Conservation (phyloP, 176 grass and related monocot genomes). For the Musa schizocarpa region DNA sequence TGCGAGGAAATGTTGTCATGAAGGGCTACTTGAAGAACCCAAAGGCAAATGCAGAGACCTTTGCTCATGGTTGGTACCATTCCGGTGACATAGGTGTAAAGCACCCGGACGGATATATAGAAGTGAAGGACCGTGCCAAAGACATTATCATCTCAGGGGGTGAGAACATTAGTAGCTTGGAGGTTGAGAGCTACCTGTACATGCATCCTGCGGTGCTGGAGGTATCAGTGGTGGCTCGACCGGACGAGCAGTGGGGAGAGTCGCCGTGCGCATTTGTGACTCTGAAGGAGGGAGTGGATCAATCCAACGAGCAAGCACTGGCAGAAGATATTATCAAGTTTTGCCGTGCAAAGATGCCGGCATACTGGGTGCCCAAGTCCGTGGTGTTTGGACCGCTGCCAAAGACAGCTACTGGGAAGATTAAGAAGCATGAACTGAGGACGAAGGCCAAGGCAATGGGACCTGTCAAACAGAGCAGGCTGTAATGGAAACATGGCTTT, state of each 20-base stretch:
- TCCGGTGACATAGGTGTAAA: constrained; percentile 29
- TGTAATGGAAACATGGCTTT: constrained; percentile 24
- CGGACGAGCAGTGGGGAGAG: constrained; percentile 31
- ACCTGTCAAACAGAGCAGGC: constrained; percentile 65
- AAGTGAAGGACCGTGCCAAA: constrained; percentile 28
- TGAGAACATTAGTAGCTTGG: constrained; percentile 36
- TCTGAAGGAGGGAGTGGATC: constrained; percentile 14
- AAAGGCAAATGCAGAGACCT: constrained; percentile 16
- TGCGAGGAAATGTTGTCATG: constrained; percentile 33
- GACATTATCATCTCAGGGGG: constrained; percentile 31
- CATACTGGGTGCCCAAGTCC: constrained; percentile 79
- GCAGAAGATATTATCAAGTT: constrained; percentile 59
- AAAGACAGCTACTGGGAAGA: constrained; percentile 80
- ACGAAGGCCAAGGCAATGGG: constrained; percentile 66
- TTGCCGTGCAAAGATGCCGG: constrained; percentile 68
- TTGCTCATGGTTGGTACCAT: constrained; percentile 31
- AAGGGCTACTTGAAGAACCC: constrained; percentile 32
- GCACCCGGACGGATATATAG: constrained; percentile 26
- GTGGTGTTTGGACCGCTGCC: constrained; percentile 76
- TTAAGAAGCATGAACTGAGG: constrained; percentile 83
- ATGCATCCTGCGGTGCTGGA: constrained; percentile 24
- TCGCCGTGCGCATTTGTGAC: constrained; percentile 34
- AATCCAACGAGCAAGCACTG: constrained; percentile 37
- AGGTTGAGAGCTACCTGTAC: constrained; percentile 29
- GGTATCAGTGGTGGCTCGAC: constrained; percentile 22